These are phyloP conservation scores for Solanum paucissectum DNA, from an alignment of 257 asterid genomes.

Conservation along the genomic window DNA sequence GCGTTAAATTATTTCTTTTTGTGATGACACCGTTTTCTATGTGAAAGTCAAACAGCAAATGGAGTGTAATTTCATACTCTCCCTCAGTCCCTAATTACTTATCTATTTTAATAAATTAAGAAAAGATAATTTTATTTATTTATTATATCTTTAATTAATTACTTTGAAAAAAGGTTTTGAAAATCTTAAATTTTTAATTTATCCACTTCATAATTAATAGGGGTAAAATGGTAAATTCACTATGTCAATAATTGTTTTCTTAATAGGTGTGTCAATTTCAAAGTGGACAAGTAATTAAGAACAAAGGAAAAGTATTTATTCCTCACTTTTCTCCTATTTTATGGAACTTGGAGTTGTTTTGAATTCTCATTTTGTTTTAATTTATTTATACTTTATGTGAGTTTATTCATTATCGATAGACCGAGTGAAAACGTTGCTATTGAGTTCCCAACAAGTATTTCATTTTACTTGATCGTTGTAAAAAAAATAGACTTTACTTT, in stretches of 20 bases:
- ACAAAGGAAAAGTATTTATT: neutral
- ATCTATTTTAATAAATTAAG: too few relatives aligned
- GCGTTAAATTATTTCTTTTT: neutral
- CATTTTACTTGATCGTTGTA: neutral
- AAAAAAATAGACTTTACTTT: neutral
- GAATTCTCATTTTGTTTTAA: neutral
- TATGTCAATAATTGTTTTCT: too few relatives aligned
- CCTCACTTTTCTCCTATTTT: neutral
- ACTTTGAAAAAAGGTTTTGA: too few relatives aligned
- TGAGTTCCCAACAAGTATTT: neutral
- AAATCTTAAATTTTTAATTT: too few relatives aligned
- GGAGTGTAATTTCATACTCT: neutral
- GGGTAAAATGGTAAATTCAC: too few relatives aligned
- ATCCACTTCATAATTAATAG: too few relatives aligned
- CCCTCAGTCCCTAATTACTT: too few relatives aligned
- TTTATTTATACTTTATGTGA: neutral
- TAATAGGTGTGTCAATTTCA: too few relatives aligned
- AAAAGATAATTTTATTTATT: rapidly evolving
- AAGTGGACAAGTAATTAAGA: too few relatives aligned
- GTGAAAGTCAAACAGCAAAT: neutral
- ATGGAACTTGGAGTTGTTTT: neutral
- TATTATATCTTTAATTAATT: too few relatives aligned
- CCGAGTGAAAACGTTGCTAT: neutral
- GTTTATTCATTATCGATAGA: neutral
- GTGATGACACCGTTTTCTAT: neutral